A percentile compares a stretch with the other conserved stretches of the same genome.
Conservation (phyloP, 306 rosid genomes). For the Corylus americana region DNA sequence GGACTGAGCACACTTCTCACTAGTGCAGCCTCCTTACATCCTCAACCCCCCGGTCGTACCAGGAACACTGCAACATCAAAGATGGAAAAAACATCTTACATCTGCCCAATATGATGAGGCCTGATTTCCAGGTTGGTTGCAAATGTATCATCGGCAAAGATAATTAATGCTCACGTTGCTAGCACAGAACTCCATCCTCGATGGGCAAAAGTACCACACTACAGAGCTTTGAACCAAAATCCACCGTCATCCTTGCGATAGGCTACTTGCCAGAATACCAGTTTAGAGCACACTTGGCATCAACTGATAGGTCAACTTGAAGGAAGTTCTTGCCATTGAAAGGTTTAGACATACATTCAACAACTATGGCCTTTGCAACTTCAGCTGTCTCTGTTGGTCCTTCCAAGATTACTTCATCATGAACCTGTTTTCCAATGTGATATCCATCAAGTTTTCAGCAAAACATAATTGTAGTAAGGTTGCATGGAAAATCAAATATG, state of each 20-base stretch:
- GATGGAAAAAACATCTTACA: constrained; percentile 34
- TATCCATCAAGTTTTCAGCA: constrained; percentile 22
- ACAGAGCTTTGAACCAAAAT: not conserved
- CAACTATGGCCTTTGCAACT: constrained; percentile 82
- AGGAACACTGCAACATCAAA: constrained; percentile 25
- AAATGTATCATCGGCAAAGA: not conserved
- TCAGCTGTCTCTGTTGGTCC: constrained; percentile 87
- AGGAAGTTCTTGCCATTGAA: constrained; percentile 73
- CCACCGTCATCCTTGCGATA: not conserved
- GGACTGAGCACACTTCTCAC: not conserved
- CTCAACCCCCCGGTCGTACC: not conserved
- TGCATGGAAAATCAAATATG: not conserved
- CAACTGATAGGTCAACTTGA: constrained; percentile 74
- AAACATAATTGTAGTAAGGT: not conserved
- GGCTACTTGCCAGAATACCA: constrained; percentile 80
- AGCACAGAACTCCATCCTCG: not conserved
- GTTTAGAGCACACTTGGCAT: constrained; percentile 87
- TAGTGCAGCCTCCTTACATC: not conserved
- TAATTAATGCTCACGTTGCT: not conserved
- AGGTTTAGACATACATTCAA: constrained; percentile 89
- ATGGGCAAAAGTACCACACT: not conserved
- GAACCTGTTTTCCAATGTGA: constrained; percentile 55
- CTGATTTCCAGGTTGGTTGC: not conserved
- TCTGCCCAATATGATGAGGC: not conserved
- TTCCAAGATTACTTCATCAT: constrained; percentile 96